Evolutionary conservation across 495 filamentous ascomycete species (phyloP).

Genomic region (Choiromyces venosus): DNA sequence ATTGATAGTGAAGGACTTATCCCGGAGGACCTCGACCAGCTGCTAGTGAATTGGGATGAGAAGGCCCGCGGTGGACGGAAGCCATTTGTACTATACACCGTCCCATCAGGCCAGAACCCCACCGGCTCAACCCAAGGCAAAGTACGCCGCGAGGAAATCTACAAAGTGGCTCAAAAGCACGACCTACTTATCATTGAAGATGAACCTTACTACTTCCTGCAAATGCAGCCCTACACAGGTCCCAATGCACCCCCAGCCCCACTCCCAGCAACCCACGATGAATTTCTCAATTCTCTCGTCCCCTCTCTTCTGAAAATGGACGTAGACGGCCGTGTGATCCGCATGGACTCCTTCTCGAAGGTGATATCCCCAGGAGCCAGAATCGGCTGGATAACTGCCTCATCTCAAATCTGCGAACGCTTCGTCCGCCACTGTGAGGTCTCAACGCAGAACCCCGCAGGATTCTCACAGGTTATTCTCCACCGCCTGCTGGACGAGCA

Average conservation of each 20-base stretch:
- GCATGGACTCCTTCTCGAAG: conserved; percentile 78
- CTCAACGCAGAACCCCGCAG: conserved; percentile 74
- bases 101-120: conserved; percentile 86
- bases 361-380: conserved; percentile 72
- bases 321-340: conserved; percentile 59
- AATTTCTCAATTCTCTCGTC: conserved; percentile 52
- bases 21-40: conserved; percentile 58
- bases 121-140: conserved; percentile 75
- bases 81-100: conserved; percentile 74
- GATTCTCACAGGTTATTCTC: conserved; percentile 72
- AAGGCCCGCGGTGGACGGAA: conserved; percentile 56
- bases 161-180: conserved; percentile 70
- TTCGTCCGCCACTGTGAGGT: conserved; percentile 73
- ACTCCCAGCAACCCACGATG: conserved; percentile 39
- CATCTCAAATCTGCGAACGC: conserved; percentile 74
- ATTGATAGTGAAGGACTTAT: conserved; percentile 77
- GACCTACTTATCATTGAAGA: conserved; percentile 88
- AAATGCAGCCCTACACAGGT: conserved; percentile 80
- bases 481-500: conserved; percentile 87
- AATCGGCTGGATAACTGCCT: conserved; percentile 73
- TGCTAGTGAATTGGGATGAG: conserved; percentile 60
- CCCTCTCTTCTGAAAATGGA: conserved; percentile 64
- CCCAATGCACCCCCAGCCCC: conserved; percentile 47
- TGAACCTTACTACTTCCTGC: conserved; percentile 94
- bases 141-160: conserved; percentile 62